phyloP scores from a whole-genome alignment of 2,329 filamentous ascomycete genomes.

The Zymoseptoria pseudotritici region DNA sequence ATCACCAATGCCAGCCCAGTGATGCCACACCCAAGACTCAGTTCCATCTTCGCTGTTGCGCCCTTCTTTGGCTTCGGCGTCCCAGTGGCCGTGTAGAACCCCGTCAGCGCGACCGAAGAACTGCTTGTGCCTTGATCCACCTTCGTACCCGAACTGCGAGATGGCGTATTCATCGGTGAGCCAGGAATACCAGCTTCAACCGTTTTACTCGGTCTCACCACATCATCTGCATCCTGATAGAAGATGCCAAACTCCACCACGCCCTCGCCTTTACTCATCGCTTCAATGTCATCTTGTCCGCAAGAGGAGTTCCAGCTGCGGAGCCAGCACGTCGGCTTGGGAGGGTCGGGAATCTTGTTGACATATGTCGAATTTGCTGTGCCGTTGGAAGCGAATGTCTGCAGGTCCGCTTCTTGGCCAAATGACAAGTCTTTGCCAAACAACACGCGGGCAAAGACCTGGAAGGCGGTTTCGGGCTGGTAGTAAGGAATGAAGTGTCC shows the following conservation, averaged over 20 bases:
- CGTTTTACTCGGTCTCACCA: conserved; percentile 29
- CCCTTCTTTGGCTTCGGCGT: conserved; percentile 25
- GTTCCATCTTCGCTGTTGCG: conserved; percentile 24
- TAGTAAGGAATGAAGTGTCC: conserved; percentile 38
- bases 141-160: conserved; percentile 4
- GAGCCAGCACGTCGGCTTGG: conserved; percentile 54
- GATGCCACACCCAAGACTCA: background rate
- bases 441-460: conserved; percentile 25
- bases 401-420: conserved; percentile 37
- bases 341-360: conserved; percentile 38
- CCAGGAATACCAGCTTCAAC: conserved; percentile 29
- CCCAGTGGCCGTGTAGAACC: conserved; percentile 33
- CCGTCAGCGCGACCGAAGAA: conserved; percentile 23
- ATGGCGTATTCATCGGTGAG: conserved; percentile 19
- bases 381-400: conserved; percentile 51
- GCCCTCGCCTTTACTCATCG: conserved; percentile 45
- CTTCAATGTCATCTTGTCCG: conserved; percentile 42
- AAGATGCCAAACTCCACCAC: conserved; percentile 55
- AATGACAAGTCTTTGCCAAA: conserved; percentile 24
- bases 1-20: background rate
- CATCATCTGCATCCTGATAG: conserved; percentile 35
- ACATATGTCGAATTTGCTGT: conserved; percentile 48
- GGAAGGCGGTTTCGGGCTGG: conserved; percentile 31
- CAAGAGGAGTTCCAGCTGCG: conserved; percentile 48
- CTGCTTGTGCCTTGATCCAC: conserved; percentile 2